A percentile compares a stretch with the other conserved stretches of the same genome.
Conservation (phyloP, 2,329 filamentous ascomycete species). For the Colletotrichum gigasporum region DNA sequence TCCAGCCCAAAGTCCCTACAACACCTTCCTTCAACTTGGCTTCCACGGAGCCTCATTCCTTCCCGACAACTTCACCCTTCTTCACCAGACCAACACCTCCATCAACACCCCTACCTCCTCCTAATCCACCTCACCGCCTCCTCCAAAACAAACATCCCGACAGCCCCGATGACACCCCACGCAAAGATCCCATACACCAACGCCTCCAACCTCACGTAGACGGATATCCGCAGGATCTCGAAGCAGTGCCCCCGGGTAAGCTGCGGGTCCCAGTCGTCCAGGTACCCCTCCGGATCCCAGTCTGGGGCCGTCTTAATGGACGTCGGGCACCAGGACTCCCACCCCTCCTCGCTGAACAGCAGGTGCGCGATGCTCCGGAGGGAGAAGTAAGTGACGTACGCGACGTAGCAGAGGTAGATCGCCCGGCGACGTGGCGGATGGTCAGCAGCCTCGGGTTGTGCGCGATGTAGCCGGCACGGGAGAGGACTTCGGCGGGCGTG, state of each 20-base stretch:
- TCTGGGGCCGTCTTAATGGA: background rate
- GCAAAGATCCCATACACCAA: conserved; percentile 2
- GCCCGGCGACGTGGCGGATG: background rate
- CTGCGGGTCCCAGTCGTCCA: too few species aligned
- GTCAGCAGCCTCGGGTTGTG: background rate
- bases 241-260: conserved; percentile 1
- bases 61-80: background rate
- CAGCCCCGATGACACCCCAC: background rate
- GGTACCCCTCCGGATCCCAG: conserved; percentile 18
- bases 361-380: conserved; percentile 3
- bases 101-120: background rate
- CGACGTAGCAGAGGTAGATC: conserved; percentile 2
- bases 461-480: background rate
- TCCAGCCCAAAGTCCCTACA: too few species aligned
- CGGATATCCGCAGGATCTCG: background rate
- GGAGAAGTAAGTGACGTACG: background rate
- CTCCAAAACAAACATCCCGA: background rate
- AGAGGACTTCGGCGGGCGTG: background rate
- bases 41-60: too few species aligned
- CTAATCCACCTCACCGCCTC: background rate
- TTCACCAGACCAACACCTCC: background rate
- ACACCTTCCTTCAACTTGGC: too few species aligned
- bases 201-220: background rate
- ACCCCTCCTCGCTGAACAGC: background rate
- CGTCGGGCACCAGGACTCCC: background rate